Evolutionary conservation across 2,329 filamentous ascomycete species (phyloP), one percentile per base, ranked within the genome.

Genomic region (Trichoderma guizhouense): DNA sequence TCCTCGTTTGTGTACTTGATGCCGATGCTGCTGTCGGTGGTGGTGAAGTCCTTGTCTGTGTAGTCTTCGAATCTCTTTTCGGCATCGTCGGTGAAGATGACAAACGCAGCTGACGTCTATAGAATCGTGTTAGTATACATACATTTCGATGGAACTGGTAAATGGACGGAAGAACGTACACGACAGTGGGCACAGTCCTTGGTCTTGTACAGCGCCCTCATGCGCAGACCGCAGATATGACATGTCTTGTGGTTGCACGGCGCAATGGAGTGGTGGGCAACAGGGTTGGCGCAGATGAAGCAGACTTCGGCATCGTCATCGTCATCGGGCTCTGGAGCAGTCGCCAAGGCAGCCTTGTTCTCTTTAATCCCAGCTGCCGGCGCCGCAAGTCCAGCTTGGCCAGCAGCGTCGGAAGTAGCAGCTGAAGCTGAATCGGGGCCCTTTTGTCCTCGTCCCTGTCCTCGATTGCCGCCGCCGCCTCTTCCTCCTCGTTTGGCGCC

Each of bases 181-280:
- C 96, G 88, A 80, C 96, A 99, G 81, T 98, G 95, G n/a, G 95
- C 93, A 82, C 96, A 99, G 75, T 95, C 93, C 81, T 97, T 97
- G 73, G 91, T 97, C 85, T 98, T 98, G 83, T 98, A 99, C 58
- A 99, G 84, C 1, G 95, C 96, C 76, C 96, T 89, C 89, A 98
- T 89, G 72, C 96, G 89, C 76, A 99, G 84, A 11, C 94, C 92
- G 81, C 96, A 99, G 75, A 98, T 97, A 83, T 99, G 96, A 80
- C 96, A 99, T 63, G 95, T 98, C 71, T 93, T 89, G 83, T 99
- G 96, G 81, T 98, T 98, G 83, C 96, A 99, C 24, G 96, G 95
- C 36, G 95, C 91, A 75, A 99, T 90, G 11, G 95, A 92, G 77
- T 93, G 91, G 84, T 98, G 94, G 63, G 92, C 90, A 62, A 99